phyloP scores from a whole-genome alignment of 169 alveolate species.

The Cryptosporidium sp. region DNA sequence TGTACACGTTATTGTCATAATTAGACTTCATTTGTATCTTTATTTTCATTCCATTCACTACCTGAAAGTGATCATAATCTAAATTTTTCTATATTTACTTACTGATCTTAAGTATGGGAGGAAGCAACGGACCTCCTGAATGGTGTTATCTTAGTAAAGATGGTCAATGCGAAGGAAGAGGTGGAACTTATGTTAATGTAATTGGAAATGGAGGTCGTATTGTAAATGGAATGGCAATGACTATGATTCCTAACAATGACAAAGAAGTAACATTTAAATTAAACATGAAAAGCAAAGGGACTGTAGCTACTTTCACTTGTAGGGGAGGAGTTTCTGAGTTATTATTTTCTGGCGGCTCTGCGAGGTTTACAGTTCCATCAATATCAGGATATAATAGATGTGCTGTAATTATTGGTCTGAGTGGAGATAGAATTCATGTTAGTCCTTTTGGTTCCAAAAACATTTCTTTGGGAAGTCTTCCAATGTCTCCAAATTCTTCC shows the following conservation, averaged over 20 bases:
- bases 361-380: conserved; percentile 29
- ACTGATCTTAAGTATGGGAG: conserved; percentile 20
- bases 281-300: background rate
- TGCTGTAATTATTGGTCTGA: conserved; percentile 33
- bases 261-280: background rate
- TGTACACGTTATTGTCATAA: background rate
- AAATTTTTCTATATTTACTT: background rate
- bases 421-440: conserved; percentile 28
- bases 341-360: background rate
- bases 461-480: conserved; percentile 40
- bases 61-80: background rate
- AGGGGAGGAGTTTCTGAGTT: conserved; percentile 37
- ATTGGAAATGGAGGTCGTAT: conserved; percentile 9
- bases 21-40: background rate
- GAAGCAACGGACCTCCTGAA: conserved; percentile 7
- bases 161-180: conserved; percentile 28
- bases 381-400: conserved; percentile 41
- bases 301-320: conserved; percentile 20
- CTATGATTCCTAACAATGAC: conserved; percentile 24
- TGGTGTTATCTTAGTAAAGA: conserved; percentile 37
- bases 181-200: conserved; percentile 40
- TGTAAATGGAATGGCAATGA: conserved; percentile 66
- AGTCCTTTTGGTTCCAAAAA: conserved; percentile 47
- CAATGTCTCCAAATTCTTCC: conserved; percentile 2
- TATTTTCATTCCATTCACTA: background rate